Evolutionary conservation across 192 early-diverging fungal genomes (phyloP).

Genomic region (Coemansia sp.): DNA sequence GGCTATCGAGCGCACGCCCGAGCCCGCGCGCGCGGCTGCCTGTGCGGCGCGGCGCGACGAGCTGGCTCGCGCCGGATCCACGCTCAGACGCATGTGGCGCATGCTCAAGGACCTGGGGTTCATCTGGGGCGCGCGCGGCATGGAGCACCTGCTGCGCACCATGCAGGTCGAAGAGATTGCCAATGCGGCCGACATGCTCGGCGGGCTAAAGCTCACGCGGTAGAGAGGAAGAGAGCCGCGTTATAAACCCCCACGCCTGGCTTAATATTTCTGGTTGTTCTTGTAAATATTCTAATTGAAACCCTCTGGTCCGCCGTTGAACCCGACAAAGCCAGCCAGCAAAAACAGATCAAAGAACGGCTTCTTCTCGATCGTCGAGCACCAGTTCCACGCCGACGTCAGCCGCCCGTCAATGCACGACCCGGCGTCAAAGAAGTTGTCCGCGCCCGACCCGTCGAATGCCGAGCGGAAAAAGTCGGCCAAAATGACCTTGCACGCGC

Average conservation of each 20-base stretch:
- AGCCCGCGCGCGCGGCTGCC: not conserved
- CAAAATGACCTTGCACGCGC: conserved; percentile 69
- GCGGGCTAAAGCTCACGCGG: conserved; percentile 9
- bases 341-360: conserved; percentile 87
- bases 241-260: not conserved
- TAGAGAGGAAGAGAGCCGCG: not conserved
- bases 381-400: conserved; percentile 91
- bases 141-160: conserved; percentile 33
- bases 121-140: conserved; percentile 34
- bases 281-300: conserved; percentile 10
- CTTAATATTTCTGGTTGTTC: not conserved
- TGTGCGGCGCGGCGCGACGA: conserved; percentile 2
- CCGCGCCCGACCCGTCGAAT: conserved; percentile 95
- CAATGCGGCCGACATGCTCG: conserved; percentile 31
- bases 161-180: conserved; percentile 51
- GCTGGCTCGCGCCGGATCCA: conserved; percentile 1
- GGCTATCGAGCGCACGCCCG: too few relatives aligned
- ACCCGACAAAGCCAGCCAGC: conserved; percentile 69
- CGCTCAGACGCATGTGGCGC: conserved; percentile 36
- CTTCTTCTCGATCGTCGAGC: conserved; percentile 90
- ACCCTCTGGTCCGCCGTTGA: conserved; percentile 59
- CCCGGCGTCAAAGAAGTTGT: conserved; percentile 88
- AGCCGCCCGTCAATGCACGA: conserved; percentile 93
- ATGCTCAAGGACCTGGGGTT: conserved; percentile 42
- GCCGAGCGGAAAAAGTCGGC: conserved; percentile 93